Evolutionary conservation across 495 filamentous ascomycete genomes (phyloP).

Genomic region (Tirmania nivea): DNA sequence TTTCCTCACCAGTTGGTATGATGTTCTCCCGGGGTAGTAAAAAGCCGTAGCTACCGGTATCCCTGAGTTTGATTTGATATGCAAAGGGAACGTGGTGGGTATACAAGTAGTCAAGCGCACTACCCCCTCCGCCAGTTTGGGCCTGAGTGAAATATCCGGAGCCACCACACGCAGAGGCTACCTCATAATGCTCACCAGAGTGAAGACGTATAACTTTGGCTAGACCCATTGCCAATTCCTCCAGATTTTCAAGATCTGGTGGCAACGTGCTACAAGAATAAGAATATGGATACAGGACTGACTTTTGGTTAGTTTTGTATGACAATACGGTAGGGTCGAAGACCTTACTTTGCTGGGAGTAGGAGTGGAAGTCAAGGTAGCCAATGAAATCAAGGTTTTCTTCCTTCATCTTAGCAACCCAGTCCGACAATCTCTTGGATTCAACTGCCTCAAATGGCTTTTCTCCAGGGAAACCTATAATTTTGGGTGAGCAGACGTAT

Average conservation of each 20-base stretch:
- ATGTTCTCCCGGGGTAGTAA: slow-evolving; percentile 74
- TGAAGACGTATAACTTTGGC: slow-evolving; percentile 69
- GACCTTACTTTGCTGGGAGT: slow-evolving; percentile 51
- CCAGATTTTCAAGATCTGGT: slow-evolving; percentile 71
- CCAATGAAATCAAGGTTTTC: slow-evolving; percentile 53
- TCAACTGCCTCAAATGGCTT: slow-evolving; percentile 68
- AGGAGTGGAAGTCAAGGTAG: slow-evolving; percentile 81
- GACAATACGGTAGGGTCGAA: background rate
- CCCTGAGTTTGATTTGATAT: slow-evolving; percentile 87
- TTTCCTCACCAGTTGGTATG: slow-evolving; percentile 69
- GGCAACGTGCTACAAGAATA: slow-evolving; percentile 58
- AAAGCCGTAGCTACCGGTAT: slow-evolving; percentile 90
- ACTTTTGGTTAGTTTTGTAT: slow-evolving; percentile 2
- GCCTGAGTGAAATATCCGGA: slow-evolving; percentile 24
- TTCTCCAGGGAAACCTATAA: slow-evolving; percentile 47
- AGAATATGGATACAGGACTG: slow-evolving; percentile 76
- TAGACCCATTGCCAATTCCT: slow-evolving; percentile 75
- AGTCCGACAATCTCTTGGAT: slow-evolving; percentile 50
- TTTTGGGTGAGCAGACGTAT: background rate
- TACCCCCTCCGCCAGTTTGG: slow-evolving; percentile 42
- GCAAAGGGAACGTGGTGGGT: slow-evolving; percentile 64
- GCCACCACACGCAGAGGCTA: slow-evolving; percentile 75
- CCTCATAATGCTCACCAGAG: slow-evolving; percentile 52
- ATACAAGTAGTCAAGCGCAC: slow-evolving; percentile 90
- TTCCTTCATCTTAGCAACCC: slow-evolving; percentile 59